These are phyloP conservation scores for Ganoderma resinaceum DNA, from an alignment of 1,284 basidiomycete genomes.

Conservation along the genomic window DNA sequence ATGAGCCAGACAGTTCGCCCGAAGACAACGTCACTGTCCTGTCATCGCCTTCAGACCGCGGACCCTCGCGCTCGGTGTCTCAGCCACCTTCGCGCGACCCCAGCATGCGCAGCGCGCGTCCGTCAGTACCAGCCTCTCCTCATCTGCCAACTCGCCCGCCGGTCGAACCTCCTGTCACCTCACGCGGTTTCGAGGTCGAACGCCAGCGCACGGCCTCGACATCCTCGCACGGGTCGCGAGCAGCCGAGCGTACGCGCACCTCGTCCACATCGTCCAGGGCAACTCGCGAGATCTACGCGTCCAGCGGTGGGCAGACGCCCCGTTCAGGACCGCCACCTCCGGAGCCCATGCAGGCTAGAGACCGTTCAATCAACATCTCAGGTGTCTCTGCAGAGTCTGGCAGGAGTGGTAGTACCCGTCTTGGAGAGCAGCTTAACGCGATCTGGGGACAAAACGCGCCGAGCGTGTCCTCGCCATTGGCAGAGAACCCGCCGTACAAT, in stretches of 20 bases:
- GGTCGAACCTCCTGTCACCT: slow-evolving; percentile 14
- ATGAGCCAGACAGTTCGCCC: slow-evolving; percentile 51
- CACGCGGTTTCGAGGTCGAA: slow-evolving; percentile 31
- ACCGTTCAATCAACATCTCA: slow-evolving; percentile 39
- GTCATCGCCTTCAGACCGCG: slow-evolving; percentile 35
- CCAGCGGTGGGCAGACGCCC: slow-evolving; percentile 18
- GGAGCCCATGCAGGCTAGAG: slow-evolving; percentile 32
- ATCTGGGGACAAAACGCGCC: slow-evolving; percentile 41
- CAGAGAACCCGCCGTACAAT: slow-evolving; percentile 28
- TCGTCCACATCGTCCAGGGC: slow-evolving; percentile 24
- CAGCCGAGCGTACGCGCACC: slow-evolving; percentile 11
- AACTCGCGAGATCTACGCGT: slow-evolving; percentile 29
- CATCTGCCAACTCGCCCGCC: slow-evolving; percentile 21
- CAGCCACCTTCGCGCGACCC: slow-evolving; percentile 40
- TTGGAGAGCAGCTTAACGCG: slow-evolving; percentile 41
- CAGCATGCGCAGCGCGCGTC: slow-evolving; percentile 25
- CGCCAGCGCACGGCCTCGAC: slow-evolving; percentile 30
- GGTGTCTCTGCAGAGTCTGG: slow-evolving; percentile 40
- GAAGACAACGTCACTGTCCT: slow-evolving; percentile 41
- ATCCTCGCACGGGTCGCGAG: slow-evolving; percentile 12
- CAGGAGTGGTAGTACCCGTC: slow-evolving; percentile 39
- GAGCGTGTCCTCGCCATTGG: slow-evolving; percentile 27
- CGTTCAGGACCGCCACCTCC: slow-evolving; percentile 27
- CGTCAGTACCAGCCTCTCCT: slow-evolving; percentile 32
- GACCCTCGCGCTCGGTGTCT: slow-evolving; percentile 34